Percentiles rank a stretch among this genome's conserved stretches.
Conservation (phyloP, 1,284 basidiomycete genomes). For the Pseudozyma pruni region DNA sequence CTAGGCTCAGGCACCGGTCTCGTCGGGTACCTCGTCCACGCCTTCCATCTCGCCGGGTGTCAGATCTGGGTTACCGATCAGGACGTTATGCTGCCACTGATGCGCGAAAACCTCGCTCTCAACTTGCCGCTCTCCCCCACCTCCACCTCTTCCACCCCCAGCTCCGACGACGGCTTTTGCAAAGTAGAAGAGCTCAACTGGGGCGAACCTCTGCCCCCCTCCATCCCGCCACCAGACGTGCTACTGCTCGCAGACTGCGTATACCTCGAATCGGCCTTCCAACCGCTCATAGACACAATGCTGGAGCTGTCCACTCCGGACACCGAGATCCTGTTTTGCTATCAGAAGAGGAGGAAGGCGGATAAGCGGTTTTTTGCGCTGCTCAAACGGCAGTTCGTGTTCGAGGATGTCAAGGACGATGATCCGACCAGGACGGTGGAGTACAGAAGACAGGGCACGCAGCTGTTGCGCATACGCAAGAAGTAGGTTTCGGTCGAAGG, state of each 20-base stretch:
- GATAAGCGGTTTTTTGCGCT: constrained; percentile 88
- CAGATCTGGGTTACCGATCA: constrained; percentile 85
- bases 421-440: constrained; percentile 34
- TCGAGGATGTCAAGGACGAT: constrained; percentile 74
- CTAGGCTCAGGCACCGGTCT: constrained; percentile 87
- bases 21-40: constrained; percentile 83
- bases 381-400: constrained; percentile 83
- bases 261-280: constrained; percentile 88
- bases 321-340: constrained; percentile 79
- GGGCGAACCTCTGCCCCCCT: constrained; percentile 66
- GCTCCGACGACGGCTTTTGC: not conserved
- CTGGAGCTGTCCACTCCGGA: constrained; percentile 72
- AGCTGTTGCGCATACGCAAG: constrained; percentile 36
- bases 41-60: constrained; percentile 72
- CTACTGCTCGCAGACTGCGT: constrained; percentile 78
- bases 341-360: constrained; percentile 92
- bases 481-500: no score
- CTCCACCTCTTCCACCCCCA: not conserved
- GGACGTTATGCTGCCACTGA: constrained; percentile 70
- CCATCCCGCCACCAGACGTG: constrained; percentile 72
- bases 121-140: constrained; percentile 27
- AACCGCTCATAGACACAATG: constrained; percentile 84
- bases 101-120: constrained; percentile 55
- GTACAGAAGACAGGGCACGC: constrained; percentile 60
- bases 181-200: constrained; percentile 24